Conservation (phyloP, 2,329 filamentous ascomycete genomes). For the Aspergillus alliaceus region DNA sequence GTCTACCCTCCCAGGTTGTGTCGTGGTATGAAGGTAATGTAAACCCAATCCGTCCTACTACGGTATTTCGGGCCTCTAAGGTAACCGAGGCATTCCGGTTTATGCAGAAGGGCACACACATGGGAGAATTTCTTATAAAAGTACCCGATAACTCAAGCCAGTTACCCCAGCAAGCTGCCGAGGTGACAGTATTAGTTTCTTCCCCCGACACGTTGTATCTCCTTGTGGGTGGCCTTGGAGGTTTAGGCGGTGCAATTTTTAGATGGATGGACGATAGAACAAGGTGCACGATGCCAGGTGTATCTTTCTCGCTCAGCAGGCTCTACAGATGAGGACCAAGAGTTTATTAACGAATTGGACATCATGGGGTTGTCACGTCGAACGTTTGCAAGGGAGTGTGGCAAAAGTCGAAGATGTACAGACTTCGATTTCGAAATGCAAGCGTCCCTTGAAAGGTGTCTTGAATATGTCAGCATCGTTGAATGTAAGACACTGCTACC, state of each 20-base stretch:
- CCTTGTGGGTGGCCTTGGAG: conserved; percentile 16
- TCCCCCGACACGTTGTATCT: conserved; percentile 13
- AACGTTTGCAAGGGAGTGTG: conserved; percentile 7
- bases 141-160: neutral
- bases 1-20: neutral
- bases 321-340: neutral
- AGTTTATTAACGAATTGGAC: conserved; percentile 10
- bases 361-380: neutral
- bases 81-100: conserved; percentile 14
- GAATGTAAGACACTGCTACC: neutral
- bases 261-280: conserved; percentile 16
- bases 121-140: conserved; percentile 18
- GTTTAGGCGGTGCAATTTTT: conserved; percentile 14
- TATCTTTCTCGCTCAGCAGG: conserved; percentile 12
- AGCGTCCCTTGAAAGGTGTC: conserved; percentile 14
- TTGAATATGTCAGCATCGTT: conserved; percentile 24
- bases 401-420: conserved; percentile 7
- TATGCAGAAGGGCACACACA: conserved; percentile 17
- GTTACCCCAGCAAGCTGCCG: neutral
- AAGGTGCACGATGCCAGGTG: conserved; percentile 13
- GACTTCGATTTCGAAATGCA: neutral
- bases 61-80: conserved; percentile 1
- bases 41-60: conserved; percentile 6
- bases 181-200: neutral
- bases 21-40: conserved; percentile 6